Conservation (phyloP, 306 rosid species). For the Inga leiocalycina region DNA sequence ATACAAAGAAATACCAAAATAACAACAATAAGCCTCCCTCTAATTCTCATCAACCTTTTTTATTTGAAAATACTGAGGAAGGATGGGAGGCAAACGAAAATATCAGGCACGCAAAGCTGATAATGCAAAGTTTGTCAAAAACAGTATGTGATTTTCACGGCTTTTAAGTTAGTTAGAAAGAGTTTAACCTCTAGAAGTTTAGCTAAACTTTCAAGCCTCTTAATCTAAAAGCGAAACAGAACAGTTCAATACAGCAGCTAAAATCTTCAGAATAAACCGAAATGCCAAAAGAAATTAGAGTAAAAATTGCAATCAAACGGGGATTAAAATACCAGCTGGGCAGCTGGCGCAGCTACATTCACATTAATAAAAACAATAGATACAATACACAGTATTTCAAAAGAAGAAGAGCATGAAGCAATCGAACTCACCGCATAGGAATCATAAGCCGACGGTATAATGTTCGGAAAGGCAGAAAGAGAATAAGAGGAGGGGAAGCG, state of each 20-base stretch:
- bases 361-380: background rate
- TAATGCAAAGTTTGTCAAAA: constrained; percentile 15
- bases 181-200: background rate
- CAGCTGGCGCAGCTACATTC: constrained; percentile 1
- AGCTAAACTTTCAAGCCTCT: constrained; percentile 1
- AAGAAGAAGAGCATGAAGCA: constrained; percentile 3
- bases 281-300: constrained; percentile 25
- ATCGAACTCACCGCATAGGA: constrained; percentile 48
- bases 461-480: constrained; percentile 33
- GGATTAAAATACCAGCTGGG: background rate
- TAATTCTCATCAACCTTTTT: background rate
- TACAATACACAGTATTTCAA: background rate
- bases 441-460: constrained; percentile 39
- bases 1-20: background rate
- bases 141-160: background rate
- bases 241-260: background rate
- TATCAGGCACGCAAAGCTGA: background rate
- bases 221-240: background rate
- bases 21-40: background rate
- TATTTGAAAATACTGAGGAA: background rate
- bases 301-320: constrained; percentile 14
- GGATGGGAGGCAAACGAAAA: background rate
- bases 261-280: background rate
- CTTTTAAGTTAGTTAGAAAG: background rate
- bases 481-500: constrained; percentile 44